Evolutionary conservation across 495 filamentous ascomycete genomes (phyloP).

Genomic region (Aspergillus cristatus): DNA sequence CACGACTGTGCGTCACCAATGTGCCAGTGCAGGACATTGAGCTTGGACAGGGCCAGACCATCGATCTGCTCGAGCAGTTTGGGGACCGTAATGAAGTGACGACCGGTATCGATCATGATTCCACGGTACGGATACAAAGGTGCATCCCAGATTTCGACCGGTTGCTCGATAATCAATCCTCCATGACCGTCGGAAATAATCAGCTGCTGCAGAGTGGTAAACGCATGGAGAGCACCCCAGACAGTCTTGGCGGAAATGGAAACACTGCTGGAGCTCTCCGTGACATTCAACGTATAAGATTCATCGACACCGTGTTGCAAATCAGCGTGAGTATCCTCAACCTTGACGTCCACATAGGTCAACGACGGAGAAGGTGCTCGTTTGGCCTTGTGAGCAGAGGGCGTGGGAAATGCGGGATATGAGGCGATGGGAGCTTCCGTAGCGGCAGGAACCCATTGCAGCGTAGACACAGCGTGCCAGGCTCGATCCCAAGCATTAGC

Average conservation of each 20-base stretch:
- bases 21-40: constrained; percentile 47
- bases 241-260: constrained; percentile 39
- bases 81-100: constrained; percentile 38
- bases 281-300: constrained; percentile 45
- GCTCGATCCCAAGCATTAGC: constrained; percentile 39
- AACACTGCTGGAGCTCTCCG: constrained; percentile 21
- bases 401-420: constrained; percentile 39
- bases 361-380: constrained; percentile 18
- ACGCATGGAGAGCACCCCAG: constrained; percentile 49
- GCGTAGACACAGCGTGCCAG: constrained; percentile 30
- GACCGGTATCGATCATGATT: constrained; percentile 42
- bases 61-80: constrained; percentile 46
- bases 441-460: constrained; percentile 46
- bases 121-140: constrained; percentile 42
- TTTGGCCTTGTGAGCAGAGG: constrained; percentile 20
- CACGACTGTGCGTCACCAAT: constrained; percentile 43
- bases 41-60: constrained; percentile 43
- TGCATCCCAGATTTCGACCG: constrained; percentile 36
- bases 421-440: constrained; percentile 38
- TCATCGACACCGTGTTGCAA: constrained; percentile 49
- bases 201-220: constrained; percentile 49
- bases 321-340: constrained; percentile 31
- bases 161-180: constrained; percentile 40
- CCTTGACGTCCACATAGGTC: constrained; percentile 29
- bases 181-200: constrained; percentile 39